Base-by-base conservation (phyloP, 129 eudicot genomes). In the Tagetes patula region DNA sequence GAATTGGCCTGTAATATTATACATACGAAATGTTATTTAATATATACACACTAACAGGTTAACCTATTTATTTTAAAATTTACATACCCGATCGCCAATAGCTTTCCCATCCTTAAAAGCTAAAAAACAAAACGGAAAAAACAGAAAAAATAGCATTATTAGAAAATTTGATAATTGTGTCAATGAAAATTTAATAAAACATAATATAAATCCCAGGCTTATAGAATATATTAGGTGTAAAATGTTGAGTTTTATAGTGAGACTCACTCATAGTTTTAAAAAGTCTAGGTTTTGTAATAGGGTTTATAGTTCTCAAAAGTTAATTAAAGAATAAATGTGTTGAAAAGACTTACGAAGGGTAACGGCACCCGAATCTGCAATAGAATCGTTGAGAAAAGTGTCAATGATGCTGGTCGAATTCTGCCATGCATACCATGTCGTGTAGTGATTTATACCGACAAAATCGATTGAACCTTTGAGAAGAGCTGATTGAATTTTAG, bases 361-460 rank as follows among this genome's bases (percentile, higher is more conserved):
- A 45, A 75, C 14, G 83, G 88, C 75, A 4, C 96, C 99, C 9
- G 88, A 86, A 75, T 88, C 96, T 9, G 96, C 75, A 27, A 83
- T 39, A n/a, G 96, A 41, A 71, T 95, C 97, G 6, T 88, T 85
- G 73, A 95, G 87, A 65, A 95, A 60, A 70, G 62, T 78, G 0
- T 89, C 91, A 31, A 80, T 75, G 38, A 87, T 70, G 79, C 84
- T 74, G 12, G 86, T 88, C 3, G 75, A 72, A 78, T 87, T 83
- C 62, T 81, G 61, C 78, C 60, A 77, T 2, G 87, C 94, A 38
- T 84, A 95, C 87, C 88, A 88, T 3, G 99, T 88, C 2, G 99
- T 95, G 80, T 95, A 95, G 73, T 95, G 99, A 74, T 95, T 95
- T 45, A 90, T 88, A 34, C 99, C 99, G 12, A 95, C 87, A 49